Evolutionary conservation across 345 rosid species (phyloP), one percentile per base, ranked within the genome.

Genomic region (Euphorbia tirucalli): DNA sequence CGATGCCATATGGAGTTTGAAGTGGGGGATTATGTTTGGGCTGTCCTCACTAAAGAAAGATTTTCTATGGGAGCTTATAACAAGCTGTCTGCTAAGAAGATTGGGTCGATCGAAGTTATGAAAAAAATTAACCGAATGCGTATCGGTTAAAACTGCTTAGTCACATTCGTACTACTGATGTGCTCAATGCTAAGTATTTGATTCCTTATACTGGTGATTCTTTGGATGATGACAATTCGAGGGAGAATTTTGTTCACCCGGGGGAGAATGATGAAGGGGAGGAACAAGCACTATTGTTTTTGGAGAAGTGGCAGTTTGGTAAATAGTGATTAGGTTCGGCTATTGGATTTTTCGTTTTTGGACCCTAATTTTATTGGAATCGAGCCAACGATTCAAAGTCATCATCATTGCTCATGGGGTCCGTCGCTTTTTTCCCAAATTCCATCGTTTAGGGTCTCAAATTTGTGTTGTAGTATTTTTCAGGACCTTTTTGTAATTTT

Each of bases 51-150:
- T 0, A 68, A 68, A 37, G 24, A 68, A 16, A 22, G 18, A 9
- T 68, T 68, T 10, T 32, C 71, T 4, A 11, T 24, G 2, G 46
- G 27, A 1, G 46, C 50, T 0, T 68, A 68, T 24, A 68, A 54
- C 15, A 68, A 50, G 25, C 25, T 68, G 9, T 49, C 46, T 18
- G 37, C 71, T 8, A 0, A 48, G 18, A 68, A 68, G 61, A 68
- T 68, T 18, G 61, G 61, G n/a, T n/a, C n/a, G n/a, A n/a, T n/a
- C n/a, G n/a, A n/a, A n/a, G n/a, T n/a, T n/a, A n/a, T 30, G 60
- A 68, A 41, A 68, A 68, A 30, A 68, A 48, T 30, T 48, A 68
- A 0, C 39, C 39, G 19, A 68, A 68, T 31, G 71, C n/a, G 10
- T 68, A 68, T 68, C 39, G 21, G 3, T 30, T 68, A 37, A 1